Evolutionary conservation across 768 basidiomycete species (phyloP).

Genomic region (Auriscalpium vulgare): DNA sequence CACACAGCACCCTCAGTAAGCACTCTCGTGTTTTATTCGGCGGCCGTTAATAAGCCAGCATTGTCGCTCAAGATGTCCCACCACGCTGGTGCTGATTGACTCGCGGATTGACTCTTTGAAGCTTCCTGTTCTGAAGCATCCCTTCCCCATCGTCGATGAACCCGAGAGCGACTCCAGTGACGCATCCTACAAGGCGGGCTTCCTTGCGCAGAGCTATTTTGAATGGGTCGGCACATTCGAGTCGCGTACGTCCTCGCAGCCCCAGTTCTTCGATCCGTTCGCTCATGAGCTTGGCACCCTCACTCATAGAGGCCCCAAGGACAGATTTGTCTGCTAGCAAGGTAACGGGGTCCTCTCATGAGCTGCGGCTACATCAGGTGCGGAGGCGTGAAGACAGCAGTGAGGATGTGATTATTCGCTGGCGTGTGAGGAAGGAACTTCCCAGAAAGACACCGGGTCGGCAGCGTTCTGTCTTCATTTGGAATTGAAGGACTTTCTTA

Average conservation of each 20-base stretch:
- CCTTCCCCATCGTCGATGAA: neutral
- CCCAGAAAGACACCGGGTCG: too few relatives aligned
- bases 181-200: constrained; percentile 3
- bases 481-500: too few relatives aligned
- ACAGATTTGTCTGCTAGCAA: neutral
- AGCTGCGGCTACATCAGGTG: neutral
- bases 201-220: constrained; percentile 8
- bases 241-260: neutral
- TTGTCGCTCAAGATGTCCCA: neutral
- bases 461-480: too few relatives aligned
- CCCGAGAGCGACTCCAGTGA: neutral
- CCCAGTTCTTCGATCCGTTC: neutral
- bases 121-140: constrained; percentile 4
- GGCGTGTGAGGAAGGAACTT: too few relatives aligned
- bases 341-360: neutral
- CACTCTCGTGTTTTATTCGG: neutral
- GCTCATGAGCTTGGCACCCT: neutral
- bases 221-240: constrained; percentile 13
- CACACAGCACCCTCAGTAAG: constrained; percentile 7
- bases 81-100: constrained; percentile 12
- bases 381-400: too few relatives aligned
- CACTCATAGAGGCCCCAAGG: too few relatives aligned
- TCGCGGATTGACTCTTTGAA: constrained; percentile 8
- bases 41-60: neutral
- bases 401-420: too few relatives aligned